Conservation (phyloP, 2,329 filamentous ascomycete genomes). For the Cordyceps fumosorosea region DNA sequence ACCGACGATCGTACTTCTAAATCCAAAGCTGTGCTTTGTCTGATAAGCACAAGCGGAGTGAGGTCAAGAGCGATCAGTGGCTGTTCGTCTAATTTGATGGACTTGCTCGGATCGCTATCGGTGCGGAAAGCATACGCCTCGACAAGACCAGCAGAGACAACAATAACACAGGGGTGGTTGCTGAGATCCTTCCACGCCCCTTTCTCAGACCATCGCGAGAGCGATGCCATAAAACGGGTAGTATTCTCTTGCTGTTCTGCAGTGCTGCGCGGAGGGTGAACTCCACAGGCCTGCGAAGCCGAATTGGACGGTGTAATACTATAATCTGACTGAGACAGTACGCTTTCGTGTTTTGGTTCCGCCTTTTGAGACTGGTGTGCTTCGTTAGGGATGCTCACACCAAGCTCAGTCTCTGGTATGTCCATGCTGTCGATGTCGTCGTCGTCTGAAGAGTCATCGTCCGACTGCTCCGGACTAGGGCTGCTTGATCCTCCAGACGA, state of each 20-base stretch:
- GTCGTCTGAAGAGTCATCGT: slow-evolving; percentile 33
- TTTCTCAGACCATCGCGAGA: slow-evolving; percentile 58
- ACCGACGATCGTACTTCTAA: slow-evolving; percentile 89
- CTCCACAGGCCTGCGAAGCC: slow-evolving; percentile 62
- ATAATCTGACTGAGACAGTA: slow-evolving; percentile 43
- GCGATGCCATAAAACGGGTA: slow-evolving; percentile 43
- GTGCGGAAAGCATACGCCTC: slow-evolving; percentile 44
- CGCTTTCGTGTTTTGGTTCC: slow-evolving; percentile 29
- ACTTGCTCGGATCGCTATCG: slow-evolving; percentile 26
- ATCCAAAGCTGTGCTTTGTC: slow-evolving; percentile 86
- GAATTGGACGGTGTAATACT: slow-evolving; percentile 76
- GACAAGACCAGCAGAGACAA: slow-evolving; percentile 52
- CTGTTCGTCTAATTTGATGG: slow-evolving; percentile 7
- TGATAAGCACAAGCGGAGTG: slow-evolving; percentile 82
- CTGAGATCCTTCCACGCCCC: slow-evolving; percentile 55
- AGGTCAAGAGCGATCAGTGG: slow-evolving; percentile 70
- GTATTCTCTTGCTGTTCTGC: slow-evolving; percentile 32
- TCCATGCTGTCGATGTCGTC: slow-evolving; percentile 57
- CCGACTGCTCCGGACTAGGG: slow-evolving; percentile 49
- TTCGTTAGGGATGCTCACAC: slow-evolving; percentile 45
- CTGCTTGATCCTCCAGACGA: slow-evolving; percentile 52
- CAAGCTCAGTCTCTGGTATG: slow-evolving; percentile 51
- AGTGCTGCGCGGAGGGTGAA: slow-evolving; percentile 37
- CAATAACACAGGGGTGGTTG: slow-evolving; percentile 45
- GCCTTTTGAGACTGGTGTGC: slow-evolving; percentile 16